Percentiles rank a stretch among this genome's conserved stretches.
Evolutionary conservation across 129 eudicot species (phyloP).

Genomic region (Glebionis coronaria): DNA sequence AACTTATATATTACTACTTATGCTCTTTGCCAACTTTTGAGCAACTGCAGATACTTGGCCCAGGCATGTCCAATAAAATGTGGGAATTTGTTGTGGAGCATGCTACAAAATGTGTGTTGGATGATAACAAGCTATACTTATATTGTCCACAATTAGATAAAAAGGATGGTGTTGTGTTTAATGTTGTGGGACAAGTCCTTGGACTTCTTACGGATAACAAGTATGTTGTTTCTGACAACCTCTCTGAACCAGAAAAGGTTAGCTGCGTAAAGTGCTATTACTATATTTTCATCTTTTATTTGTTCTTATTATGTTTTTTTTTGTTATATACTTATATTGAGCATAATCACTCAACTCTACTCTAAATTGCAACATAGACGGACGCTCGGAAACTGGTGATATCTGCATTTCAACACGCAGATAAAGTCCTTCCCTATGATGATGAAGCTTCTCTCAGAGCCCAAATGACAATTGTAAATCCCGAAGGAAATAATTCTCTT

Average conservation of each 20-base stretch:
- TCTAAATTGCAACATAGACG: conserved; percentile 31
- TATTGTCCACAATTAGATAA: conserved; percentile 50
- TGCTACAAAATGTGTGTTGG: conserved; percentile 76
- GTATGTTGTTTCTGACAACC: conserved; percentile 44
- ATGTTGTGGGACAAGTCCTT: conserved; percentile 68
- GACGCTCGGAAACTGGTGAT: conserved; percentile 60
- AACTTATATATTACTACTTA: background rate
- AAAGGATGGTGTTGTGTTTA: conserved; percentile 68
- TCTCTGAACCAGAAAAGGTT: conserved; percentile 77
- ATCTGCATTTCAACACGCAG: conserved; percentile 57
- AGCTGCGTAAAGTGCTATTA: background rate
- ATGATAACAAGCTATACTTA: conserved; percentile 47
- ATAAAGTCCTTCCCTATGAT: conserved; percentile 50
- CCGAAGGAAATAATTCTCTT: conserved; percentile 16
- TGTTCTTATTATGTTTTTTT: background rate
- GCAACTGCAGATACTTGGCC: conserved; percentile 67
- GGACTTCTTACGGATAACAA: conserved; percentile 61
- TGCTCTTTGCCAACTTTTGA: conserved; percentile 8
- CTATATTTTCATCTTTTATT: background rate
- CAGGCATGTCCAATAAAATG: conserved; percentile 91
- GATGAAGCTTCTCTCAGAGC: conserved; percentile 52
- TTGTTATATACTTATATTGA: background rate
- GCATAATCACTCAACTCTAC: background rate
- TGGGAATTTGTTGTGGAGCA: conserved; percentile 92
- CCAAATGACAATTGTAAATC: conserved; percentile 24